phyloP scores from a whole-genome alignment of 148 eudicot genomes.

The Cornus controversa region DNA sequence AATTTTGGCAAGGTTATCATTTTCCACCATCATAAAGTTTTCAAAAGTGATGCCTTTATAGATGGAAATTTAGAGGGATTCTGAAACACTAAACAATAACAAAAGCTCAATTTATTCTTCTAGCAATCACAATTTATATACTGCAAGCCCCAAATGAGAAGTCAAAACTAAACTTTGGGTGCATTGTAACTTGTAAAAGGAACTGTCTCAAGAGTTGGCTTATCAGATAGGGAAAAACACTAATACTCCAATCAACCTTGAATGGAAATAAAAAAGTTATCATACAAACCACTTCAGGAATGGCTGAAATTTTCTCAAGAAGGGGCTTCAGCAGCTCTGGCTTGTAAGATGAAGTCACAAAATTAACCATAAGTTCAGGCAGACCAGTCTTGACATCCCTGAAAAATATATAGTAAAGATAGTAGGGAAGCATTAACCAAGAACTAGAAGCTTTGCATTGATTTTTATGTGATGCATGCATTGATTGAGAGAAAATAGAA shows the following conservation, averaged over 20 bases:
- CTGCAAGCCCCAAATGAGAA: neutral
- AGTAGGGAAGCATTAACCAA: neutral
- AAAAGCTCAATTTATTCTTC: neutral
- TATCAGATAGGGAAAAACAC: neutral
- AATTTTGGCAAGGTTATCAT: too few relatives aligned
- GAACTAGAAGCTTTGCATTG: neutral
- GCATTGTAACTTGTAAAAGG: neutral
- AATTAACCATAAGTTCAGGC: slow-evolving; percentile 92
- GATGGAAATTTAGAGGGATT: neutral
- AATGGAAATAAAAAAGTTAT: neutral
- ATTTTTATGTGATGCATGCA: slow-evolving; percentile 1
- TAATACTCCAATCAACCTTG: neutral
- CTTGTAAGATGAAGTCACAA: slow-evolving; percentile 88
- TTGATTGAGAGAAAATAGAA: neutral
- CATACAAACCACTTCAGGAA: slow-evolving; percentile 80
- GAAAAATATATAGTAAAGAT: slow-evolving; percentile 21
- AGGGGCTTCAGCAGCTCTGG: slow-evolving; percentile 85
- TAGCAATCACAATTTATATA: neutral
- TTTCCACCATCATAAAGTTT: too few relatives aligned
- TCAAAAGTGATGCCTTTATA: too few relatives aligned
- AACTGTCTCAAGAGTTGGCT: neutral
- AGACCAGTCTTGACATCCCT: slow-evolving; percentile 69
- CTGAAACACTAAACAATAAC: neutral
- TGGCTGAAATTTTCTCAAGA: slow-evolving; percentile 64
- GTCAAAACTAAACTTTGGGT: neutral